Evolutionary conservation across 2,329 filamentous ascomycete species (phyloP), one percentile per base, ranked within the genome.

Genomic region (Trichophaea hybrida): DNA sequence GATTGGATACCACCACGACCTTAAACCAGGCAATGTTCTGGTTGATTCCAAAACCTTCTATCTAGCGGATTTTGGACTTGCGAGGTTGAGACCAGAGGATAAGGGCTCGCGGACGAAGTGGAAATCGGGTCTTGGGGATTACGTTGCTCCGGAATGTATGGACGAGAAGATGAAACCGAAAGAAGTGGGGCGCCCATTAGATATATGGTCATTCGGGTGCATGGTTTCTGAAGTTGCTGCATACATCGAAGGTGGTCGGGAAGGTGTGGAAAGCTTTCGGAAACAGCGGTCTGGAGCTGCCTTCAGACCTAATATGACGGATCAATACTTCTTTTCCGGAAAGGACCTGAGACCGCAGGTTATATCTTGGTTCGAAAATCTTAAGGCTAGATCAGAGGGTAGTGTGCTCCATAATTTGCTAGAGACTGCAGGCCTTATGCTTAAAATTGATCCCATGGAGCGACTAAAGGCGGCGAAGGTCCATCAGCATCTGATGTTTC

Each of bases 1-100:
- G 5, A 67, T 69, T 37, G 67, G 67, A 17, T 69, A 63, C 54
- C 68, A 70, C 57, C 68, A 69, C 43, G 68, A 70, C 46, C 33
- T 70, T 2, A 38, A 57, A 24, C 68, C 68, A 5, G 13, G 17
- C 2, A 70, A 70, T 53, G 59, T 70, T n/a, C 59, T 70, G 6
- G 62, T 69, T 15, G 38, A 35, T 51, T 12, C 31, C 4, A 38
- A 57, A 1, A 63, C 15, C 3, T 67, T 70, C 46, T 58, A 67
- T 44, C 62, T 69, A 6, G 62, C 67, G 7, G 68, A 69, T 44
- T 68, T 69, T 50, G 67, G 65, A 5, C 58, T 69, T 12, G 44
- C 50, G 4, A 51, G 46, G n/a, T 43, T 69, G 12, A 65, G 65
- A 43, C 2, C 31, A 10, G 8, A 15, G 5, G 57, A 64, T 13